Percentiles rank a stretch among this genome's conserved stretches.
Conservation (phyloP, 169 alveolate species). For the Babesia bovis region DNA sequence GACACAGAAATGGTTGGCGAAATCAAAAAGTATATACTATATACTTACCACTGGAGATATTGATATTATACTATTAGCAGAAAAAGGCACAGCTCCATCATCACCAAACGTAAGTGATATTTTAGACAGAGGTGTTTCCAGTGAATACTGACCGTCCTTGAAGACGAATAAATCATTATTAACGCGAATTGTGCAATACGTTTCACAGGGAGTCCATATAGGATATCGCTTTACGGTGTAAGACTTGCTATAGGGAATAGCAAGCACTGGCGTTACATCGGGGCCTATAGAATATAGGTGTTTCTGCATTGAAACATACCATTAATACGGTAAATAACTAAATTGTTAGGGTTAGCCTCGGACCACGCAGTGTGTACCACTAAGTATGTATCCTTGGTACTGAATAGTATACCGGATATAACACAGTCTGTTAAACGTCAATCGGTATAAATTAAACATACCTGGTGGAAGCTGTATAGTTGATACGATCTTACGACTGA, state of each 20-base stretch:
- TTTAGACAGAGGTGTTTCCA: conserved; percentile 21
- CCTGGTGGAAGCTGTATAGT: conserved; percentile 55
- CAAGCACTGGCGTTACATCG: conserved; percentile 8
- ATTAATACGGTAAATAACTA: conserved; percentile 37
- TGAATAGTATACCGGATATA: conserved; percentile 38
- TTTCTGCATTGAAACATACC: conserved; percentile 3
- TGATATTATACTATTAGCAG: conserved; percentile 42
- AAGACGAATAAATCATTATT: conserved; percentile 32
- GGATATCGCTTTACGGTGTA: conserved; percentile 59
- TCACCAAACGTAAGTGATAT: conserved; percentile 13
- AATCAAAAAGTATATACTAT: neutral
- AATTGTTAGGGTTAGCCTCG: conserved; percentile 48
- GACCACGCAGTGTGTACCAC: conserved; percentile 56
- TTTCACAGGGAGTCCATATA: conserved; percentile 57
- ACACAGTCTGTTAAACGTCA: conserved; percentile 26
- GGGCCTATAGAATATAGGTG: conserved; percentile 4
- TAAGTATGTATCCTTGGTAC: conserved; percentile 52
- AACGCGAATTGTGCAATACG: conserved; percentile 50
- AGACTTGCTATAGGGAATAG: conserved; percentile 55
- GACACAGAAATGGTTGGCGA: neutral
- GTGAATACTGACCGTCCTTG: conserved; percentile 41
- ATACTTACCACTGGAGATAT: conserved; percentile 55
- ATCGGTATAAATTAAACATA: neutral
- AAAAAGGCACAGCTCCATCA: conserved; percentile 8
- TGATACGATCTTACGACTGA: neutral